Percentiles rank a stretch among this genome's conserved stretches.
phyloP scores from a whole-genome alignment of 345 rosid genomes.

The Schrenkiella parvula region DNA sequence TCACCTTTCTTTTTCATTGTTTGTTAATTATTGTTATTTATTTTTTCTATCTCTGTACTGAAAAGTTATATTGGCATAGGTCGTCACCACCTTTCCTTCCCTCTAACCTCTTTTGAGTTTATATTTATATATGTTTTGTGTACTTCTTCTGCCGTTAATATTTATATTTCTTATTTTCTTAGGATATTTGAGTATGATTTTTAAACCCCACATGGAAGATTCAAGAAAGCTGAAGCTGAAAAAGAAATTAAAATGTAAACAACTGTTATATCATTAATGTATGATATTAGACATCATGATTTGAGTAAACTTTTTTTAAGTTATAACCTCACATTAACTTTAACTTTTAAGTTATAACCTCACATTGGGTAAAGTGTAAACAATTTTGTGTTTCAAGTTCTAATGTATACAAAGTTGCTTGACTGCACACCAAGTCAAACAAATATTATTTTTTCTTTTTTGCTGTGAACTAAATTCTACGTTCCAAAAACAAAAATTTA shows the following conservation, averaged over 20 bases:
- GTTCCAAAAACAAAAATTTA: too few species aligned
- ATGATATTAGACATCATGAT: not conserved
- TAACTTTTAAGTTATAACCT: not conserved
- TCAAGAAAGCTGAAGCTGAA: conserved; percentile 8
- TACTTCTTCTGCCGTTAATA: not conserved
- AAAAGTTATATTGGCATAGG: conserved; percentile 25
- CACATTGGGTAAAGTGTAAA: not conserved
- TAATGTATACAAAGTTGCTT: not conserved
- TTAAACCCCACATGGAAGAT: conserved; percentile 21
- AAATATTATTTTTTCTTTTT: too few species aligned
- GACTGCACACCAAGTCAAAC: not conserved
- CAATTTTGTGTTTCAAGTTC: not conserved
- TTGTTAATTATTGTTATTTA: conserved; percentile 34
- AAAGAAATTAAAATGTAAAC: not conserved
- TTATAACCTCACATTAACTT: not conserved
- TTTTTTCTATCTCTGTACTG: conserved; percentile 1
- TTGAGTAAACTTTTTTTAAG: conserved; percentile 2
- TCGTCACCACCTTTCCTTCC: conserved; percentile 21
- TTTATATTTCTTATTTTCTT: not conserved
- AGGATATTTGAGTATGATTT: not conserved
- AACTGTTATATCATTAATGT: not conserved
- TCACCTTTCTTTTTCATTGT: conserved; percentile 40
- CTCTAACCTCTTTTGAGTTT: conserved; percentile 1
- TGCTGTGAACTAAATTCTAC: not conserved
- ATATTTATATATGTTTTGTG: not conserved